Percentiles rank a stretch among this genome's conserved stretches.
Evolutionary conservation across 148 eudicot genomes (phyloP).

Genomic region (Rhododendron ovatum): DNA sequence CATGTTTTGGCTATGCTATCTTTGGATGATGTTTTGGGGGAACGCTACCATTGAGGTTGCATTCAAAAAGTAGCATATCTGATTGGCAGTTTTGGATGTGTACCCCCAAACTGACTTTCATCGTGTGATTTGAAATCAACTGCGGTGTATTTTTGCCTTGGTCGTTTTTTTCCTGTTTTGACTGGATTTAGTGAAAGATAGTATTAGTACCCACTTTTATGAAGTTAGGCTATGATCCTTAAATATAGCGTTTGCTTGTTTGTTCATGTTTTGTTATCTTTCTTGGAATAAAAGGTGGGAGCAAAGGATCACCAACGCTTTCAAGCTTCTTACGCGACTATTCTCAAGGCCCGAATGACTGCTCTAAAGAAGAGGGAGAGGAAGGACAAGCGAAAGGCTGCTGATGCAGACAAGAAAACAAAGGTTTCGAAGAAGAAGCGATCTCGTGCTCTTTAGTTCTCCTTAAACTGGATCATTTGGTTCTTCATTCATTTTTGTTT

Average conservation of each 20-base stretch:
- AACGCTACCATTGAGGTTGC: not conserved
- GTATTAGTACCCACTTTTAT: not conserved
- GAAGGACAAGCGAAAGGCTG: conserved; percentile 74
- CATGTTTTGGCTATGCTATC: not conserved
- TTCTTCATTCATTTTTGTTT: not conserved
- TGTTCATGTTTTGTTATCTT: not conserved
- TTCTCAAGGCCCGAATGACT: conserved; percentile 90
- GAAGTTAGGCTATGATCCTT: not conserved
- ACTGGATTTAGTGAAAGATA: not conserved
- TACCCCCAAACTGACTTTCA: not conserved
- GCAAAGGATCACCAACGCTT: conserved; percentile 84
- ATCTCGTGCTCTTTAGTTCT: conserved; percentile 23
- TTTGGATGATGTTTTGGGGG: not conserved
- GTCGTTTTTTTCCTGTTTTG: no score
- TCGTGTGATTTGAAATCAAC: not conserved
- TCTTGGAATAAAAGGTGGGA: conserved; percentile 50
- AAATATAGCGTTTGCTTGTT: not conserved
- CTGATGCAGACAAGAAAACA: conserved; percentile 48
- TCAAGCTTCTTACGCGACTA: conserved; percentile 88
- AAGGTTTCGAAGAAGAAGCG: conserved; percentile 38
- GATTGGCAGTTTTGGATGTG: not conserved
- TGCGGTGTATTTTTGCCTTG: not conserved
- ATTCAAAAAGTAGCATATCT: not conserved
- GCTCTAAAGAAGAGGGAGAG: conserved; percentile 90
- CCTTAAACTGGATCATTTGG: not conserved